A percentile compares a stretch with the other conserved stretches of the same genome.
Conservation (phyloP, 371 early-diverging fungal genomes). For the Mucor irregularis region DNA sequence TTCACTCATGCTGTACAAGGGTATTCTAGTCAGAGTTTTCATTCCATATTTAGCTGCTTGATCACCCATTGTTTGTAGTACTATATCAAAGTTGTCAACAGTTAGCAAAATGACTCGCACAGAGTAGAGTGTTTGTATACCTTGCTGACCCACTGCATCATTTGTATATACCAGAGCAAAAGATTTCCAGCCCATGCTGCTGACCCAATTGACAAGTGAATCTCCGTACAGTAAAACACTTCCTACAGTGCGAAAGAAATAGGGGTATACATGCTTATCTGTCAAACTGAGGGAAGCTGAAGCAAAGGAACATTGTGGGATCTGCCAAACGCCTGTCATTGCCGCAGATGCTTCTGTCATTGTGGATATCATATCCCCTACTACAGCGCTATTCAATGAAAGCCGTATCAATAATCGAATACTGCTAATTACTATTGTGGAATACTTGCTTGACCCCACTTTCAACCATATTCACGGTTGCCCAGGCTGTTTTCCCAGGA, state of each 20-base stretch:
- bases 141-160: constrained; percentile 40
- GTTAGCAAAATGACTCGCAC: background rate
- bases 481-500: constrained; percentile 32
- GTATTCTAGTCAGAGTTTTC: constrained; percentile 27
- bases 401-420: background rate
- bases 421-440: background rate
- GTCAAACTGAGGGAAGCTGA: constrained; percentile 31
- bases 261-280: constrained; percentile 36
- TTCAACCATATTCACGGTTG: constrained; percentile 31
- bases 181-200: constrained; percentile 36
- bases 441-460: constrained; percentile 31
- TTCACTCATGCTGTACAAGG: constrained; percentile 27
- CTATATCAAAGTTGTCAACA: background rate
- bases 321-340: constrained; percentile 31
- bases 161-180: constrained; percentile 43
- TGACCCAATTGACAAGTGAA: constrained; percentile 36
- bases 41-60: constrained; percentile 20
- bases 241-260: constrained; percentile 44
- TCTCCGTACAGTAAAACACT: constrained; percentile 30
- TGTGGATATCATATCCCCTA: constrained; percentile 39
- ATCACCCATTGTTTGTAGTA: background rate
- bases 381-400: constrained; percentile 37
- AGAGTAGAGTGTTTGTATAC: background rate
- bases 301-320: constrained; percentile 46
- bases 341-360: constrained; percentile 39